Evolutionary conservation across 257 asterid genomes (phyloP).

Genomic region (Forsythia suspensa): DNA sequence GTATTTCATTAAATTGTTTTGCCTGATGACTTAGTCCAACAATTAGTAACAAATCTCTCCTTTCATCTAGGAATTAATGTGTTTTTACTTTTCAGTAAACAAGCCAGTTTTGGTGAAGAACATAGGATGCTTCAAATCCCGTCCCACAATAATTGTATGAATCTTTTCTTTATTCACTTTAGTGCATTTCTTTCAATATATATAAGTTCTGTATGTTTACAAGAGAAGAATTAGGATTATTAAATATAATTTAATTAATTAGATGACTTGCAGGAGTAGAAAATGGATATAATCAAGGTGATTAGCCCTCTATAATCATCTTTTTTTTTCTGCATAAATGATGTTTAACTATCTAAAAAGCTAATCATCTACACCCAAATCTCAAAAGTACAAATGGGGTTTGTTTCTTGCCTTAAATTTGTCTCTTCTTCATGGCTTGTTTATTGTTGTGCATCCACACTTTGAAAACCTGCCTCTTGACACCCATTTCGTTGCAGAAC

Average conservation of each 20-base stretch:
- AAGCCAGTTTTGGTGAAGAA: background rate
- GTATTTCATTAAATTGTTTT: background rate
- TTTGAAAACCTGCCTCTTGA: slow-evolving; percentile 70
- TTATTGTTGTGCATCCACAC: slow-evolving; percentile 91
- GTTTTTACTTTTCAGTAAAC: background rate
- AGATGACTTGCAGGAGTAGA: background rate
- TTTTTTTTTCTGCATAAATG: background rate
- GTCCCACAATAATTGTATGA: no score
- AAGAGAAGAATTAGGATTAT: background rate
- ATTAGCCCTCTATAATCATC: background rate
- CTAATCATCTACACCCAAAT: background rate
- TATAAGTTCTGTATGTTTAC: background rate
- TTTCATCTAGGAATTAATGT: background rate
- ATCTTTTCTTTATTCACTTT: no score
- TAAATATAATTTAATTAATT: background rate
- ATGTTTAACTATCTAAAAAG: background rate
- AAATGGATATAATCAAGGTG: background rate
- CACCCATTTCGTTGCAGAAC: slow-evolving; percentile 55
- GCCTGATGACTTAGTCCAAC: background rate
- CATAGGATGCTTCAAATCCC: no score
- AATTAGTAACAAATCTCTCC: background rate
- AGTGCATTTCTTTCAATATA: no score
- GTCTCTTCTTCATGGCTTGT: slow-evolving; percentile 68
- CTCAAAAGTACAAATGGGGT: background rate
- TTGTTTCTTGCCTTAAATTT: slow-evolving; percentile 18